phyloP scores from a whole-genome alignment of 305 asterid genomes.

The Plantago coronopus region DNA sequence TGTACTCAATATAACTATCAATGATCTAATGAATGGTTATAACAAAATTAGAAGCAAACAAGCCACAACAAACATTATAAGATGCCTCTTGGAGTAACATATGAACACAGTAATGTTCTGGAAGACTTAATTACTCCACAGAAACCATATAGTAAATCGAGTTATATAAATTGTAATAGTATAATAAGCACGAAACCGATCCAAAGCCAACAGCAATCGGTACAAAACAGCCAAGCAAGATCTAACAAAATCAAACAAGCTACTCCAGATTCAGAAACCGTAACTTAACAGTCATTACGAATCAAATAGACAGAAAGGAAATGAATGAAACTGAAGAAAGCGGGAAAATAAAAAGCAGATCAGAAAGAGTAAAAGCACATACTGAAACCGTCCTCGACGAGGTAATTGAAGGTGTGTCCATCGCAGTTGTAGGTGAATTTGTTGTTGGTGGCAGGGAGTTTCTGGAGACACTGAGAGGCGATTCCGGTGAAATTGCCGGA shows the following conservation, averaged over 20 bases:
- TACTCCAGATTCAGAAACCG: not conserved
- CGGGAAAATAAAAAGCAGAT: conserved; percentile 16
- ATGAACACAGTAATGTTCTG: no score
- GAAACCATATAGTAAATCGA: no score
- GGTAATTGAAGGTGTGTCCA: conserved; percentile 81
- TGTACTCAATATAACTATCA: no score
- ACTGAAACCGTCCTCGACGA: conserved; percentile 76
- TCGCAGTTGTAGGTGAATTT: conserved; percentile 82
- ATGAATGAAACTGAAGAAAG: conserved; percentile 12
- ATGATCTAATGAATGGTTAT: no score
- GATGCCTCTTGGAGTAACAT: no score
- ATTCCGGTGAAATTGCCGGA: conserved; percentile 79
- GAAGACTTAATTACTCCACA: no score
- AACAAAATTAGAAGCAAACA: no score
- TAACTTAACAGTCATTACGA: not conserved
- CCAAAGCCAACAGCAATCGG: no score
- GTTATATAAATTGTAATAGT: no score
- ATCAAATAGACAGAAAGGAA: conserved; percentile 14
- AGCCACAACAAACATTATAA: no score
- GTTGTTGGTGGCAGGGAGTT: conserved; percentile 81
- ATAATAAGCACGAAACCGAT: no score
- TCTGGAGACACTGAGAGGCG: conserved; percentile 85
- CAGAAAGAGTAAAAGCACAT: conserved; percentile 23
- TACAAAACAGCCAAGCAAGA: not conserved
- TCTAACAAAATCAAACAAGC: not conserved